These are phyloP conservation scores for Myxozyma vanderwaltii DNA, from an alignment of 805 yeast species.

Conservation along the genomic window DNA sequence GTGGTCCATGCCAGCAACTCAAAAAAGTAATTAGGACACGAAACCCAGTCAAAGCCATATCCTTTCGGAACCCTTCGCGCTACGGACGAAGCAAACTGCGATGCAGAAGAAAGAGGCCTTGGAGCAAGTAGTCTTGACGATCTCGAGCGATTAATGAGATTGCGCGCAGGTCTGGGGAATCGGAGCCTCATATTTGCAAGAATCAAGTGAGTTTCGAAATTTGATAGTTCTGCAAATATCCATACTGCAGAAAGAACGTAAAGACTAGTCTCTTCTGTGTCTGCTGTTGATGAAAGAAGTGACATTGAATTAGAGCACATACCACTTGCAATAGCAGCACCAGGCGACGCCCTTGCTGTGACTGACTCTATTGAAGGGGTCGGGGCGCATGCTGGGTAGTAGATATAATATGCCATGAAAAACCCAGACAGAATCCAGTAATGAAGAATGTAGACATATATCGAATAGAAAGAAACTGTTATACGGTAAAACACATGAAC, in stretches of 20 bases:
- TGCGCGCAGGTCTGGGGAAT: slow-evolving; percentile 45
- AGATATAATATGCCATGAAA: slow-evolving; percentile 54
- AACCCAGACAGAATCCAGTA: slow-evolving; percentile 91
- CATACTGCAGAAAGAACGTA: slow-evolving; percentile 44
- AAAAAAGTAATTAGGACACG: slow-evolving; percentile 94
- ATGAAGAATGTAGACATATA: slow-evolving; percentile 85
- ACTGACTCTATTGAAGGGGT: too few relatives aligned
- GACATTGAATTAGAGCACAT: slow-evolving; percentile 17
- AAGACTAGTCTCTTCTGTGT: slow-evolving; percentile 25
- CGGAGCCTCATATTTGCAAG: slow-evolving; percentile 58
- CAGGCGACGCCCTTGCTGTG: background rate
- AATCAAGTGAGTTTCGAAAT: slow-evolving; percentile 68
- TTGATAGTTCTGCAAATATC: slow-evolving; percentile 68
- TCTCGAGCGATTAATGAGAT: background rate
- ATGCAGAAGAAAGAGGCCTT: slow-evolving; percentile 4
- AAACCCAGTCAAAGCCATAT: slow-evolving; percentile 75
- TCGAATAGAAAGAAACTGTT: slow-evolving; percentile 86
- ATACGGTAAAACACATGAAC: slow-evolving; percentile 82
- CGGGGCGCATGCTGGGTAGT: slow-evolving; percentile 43
- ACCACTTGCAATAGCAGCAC: background rate
- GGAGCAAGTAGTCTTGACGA: background rate
- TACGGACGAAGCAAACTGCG: slow-evolving; percentile 10
- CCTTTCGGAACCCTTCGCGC: slow-evolving; percentile 77
- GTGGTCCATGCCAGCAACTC: slow-evolving; percentile 77
- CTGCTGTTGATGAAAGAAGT: slow-evolving; percentile 13